Evolutionary conservation across 306 rosid species (phyloP), one percentile per base, ranked within the genome.

Genomic region (Begonia loranthoides): DNA sequence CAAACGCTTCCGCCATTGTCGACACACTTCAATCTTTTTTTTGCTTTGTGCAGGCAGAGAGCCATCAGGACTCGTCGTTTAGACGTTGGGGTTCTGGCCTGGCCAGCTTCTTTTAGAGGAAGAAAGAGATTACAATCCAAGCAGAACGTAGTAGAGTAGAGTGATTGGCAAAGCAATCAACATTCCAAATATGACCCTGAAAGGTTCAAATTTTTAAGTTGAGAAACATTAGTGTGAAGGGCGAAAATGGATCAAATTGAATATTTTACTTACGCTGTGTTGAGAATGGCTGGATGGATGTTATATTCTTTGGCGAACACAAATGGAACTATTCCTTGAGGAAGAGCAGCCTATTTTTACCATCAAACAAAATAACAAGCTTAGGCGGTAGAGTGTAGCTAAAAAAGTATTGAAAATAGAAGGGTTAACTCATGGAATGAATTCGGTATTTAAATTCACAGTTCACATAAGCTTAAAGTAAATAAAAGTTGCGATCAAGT

Each of bases 241-340:
- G 5, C 47, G 10, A 43, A 9, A 10, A 43, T 12, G 15, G 47
- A 43, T 43, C 47, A 43, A 43, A 12, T 43, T 43, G 15, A 10
- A 43, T 3, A 2, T 38, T 45, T 17, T 55, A 68, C 86, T 72
- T 57, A 90, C 99, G 41, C 93, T 13, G 99, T 90, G 72, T 94
- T 90, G 1, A 90, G 99, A 73, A 90, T 83, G 49, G 95, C 71
- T 4, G 99, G 99, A 62, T 90, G 99, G 13, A 90, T 84, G 60
- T 90, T 90, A 78, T 90, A 90, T 68, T 90, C 99, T 66, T 86
- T 90, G 15, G 99, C 96, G 76, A 90, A 90, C 58, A 90, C 99
- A 56, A 90, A 90, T 1, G 99, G 96, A 58, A 90, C 99, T 61
- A 90, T 80, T 34, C 99, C 99, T 76, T 90, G 99, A 4, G 99